A percentile compares a stretch with the other conserved stretches of the same genome.
phyloP scores from a whole-genome alignment of 2,329 filamentous ascomycete genomes.

The Penicillium crustosum region DNA sequence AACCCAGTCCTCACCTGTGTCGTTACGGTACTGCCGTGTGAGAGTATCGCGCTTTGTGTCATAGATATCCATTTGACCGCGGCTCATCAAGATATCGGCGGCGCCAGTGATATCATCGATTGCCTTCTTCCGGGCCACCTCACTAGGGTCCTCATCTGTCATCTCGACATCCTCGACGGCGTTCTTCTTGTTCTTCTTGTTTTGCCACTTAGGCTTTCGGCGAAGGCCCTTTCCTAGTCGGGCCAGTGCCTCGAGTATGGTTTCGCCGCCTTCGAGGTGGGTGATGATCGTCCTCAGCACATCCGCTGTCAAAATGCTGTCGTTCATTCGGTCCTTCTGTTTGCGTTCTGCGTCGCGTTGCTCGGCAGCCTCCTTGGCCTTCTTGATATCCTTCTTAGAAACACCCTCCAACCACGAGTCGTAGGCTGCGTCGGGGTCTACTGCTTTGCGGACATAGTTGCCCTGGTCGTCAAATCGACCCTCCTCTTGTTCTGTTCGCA shows the following conservation, averaged over 20 bases:
- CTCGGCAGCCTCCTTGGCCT: conserved; percentile 82
- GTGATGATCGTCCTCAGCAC: conserved; percentile 71
- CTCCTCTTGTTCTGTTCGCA: conserved; percentile 85
- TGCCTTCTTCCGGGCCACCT: conserved; percentile 66
- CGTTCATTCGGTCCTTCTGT: conserved; percentile 69
- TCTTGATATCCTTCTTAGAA: conserved; percentile 89
- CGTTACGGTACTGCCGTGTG: conserved; percentile 76
- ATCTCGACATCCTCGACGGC: conserved; percentile 65
- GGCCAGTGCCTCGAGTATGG: conserved; percentile 81
- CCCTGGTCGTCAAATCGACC: conserved; percentile 87
- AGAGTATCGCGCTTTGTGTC: conserved; percentile 82
- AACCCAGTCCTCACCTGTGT: conserved; percentile 85
- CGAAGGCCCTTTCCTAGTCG: conserved; percentile 69
- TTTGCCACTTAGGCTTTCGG: conserved; percentile 62
- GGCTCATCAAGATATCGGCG: conserved; percentile 78
- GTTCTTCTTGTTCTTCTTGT: conserved; percentile 54
- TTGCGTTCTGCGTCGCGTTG: conserved; percentile 76
- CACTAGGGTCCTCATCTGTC: conserved; percentile 67
- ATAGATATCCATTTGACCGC: conserved; percentile 88
- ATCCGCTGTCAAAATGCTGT: conserved; percentile 71
- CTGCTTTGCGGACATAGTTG: conserved; percentile 87
- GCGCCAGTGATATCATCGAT: conserved; percentile 85
- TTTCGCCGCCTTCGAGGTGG: conserved; percentile 76
- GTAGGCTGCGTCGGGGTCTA: conserved; percentile 84
- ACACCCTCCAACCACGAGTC: conserved; percentile 91